Base-by-base conservation (phyloP, 495 filamentous ascomycete species). In the Penicillium canariense region DNA sequence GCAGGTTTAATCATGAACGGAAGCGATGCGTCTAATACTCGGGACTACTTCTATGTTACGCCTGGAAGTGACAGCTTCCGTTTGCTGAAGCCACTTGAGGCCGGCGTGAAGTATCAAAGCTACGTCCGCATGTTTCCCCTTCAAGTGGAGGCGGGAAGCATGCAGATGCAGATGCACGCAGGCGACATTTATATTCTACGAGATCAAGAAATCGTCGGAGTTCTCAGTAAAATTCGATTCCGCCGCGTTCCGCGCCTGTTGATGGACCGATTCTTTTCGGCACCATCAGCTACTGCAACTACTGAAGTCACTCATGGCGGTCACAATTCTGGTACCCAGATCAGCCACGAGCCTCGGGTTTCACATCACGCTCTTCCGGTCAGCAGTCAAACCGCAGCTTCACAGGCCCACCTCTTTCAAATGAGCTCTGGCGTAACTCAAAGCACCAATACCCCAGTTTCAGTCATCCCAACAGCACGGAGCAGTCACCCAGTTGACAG, bases 101-200 rank as follows among this genome's bases (percentile, higher is more conserved):
- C 72, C 0, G 71, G 69, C 2, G 65, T 15, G 3, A 50, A 57
- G 31, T 79, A 77, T 32, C 60, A 49, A 0, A 59, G 52, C 14
- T 79, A 79, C 36, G 69, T 75, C 18, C 64, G 64, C 32, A 77
- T 77, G 75, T 50, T 67, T 22, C 71, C 70, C 26, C 3, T 26
- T 7, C 58, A 55, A 5, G 65, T n/a, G n/a, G n/a, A n/a, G n/a
- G n/a, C n/a, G n/a, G n/a, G n/a, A n/a, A n/a, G n/a, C n/a, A n/a
- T n/a, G n/a, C n/a, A 75, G n/a, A 25, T 53, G 4, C 56, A 42
- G 5, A 44, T 66, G n/a, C 70, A 53, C 28, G n/a, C 53, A 0
- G 76, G 75, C 14, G 75, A 77, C 52, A 59, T 75, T 0, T 78
- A 76, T 49, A 57, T 77, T 5, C 46, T 78, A 0, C 66, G 70